phyloP scores from a whole-genome alignment of 352 stramenopile genomes.

The Phytophthora rubi region DNA sequence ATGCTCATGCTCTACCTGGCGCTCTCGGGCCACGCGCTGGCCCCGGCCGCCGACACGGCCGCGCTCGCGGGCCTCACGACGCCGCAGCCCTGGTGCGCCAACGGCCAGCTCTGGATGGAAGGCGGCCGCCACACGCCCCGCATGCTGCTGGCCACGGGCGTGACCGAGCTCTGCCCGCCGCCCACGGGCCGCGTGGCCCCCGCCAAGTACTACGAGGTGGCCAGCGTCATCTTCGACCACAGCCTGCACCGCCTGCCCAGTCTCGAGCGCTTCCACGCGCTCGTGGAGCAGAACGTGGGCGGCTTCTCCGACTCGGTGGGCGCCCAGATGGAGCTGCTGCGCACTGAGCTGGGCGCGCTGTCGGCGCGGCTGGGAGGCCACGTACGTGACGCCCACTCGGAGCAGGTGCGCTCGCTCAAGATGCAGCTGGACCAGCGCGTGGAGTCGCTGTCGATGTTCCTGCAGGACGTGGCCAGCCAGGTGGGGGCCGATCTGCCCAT shows the following conservation, averaged over 20 bases:
- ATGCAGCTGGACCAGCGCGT: slow-evolving; percentile 61
- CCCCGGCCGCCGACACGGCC: slow-evolving; percentile 14
- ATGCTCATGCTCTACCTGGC: slow-evolving; percentile 79
- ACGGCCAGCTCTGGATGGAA: slow-evolving; percentile 43
- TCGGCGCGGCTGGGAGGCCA: slow-evolving; percentile 59
- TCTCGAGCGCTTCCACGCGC: slow-evolving; percentile 77
- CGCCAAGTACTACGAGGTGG: slow-evolving; percentile 77
- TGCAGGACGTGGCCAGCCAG: slow-evolving; percentile 73
- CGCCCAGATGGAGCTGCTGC: slow-evolving; percentile 72
- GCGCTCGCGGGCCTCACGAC: slow-evolving; percentile 18
- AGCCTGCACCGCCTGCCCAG: slow-evolving; percentile 86
- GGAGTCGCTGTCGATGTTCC: slow-evolving; percentile 71
- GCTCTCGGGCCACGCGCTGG: slow-evolving; percentile 59
- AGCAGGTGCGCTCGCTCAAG: slow-evolving; percentile 66
- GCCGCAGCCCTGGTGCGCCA: slow-evolving; percentile 42
- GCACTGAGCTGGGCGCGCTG: slow-evolving; percentile 62
- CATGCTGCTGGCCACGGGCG: slow-evolving; percentile 45
- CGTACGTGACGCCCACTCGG: slow-evolving; percentile 48
- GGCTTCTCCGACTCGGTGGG: slow-evolving; percentile 70
- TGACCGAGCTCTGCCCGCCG: slow-evolving; percentile 57
- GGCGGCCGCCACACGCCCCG: slow-evolving; percentile 59
- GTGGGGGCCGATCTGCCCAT: slow-evolving; percentile 79
- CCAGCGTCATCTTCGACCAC: slow-evolving; percentile 83
- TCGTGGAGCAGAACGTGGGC: slow-evolving; percentile 77
- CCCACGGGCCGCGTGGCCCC: slow-evolving; percentile 27